Conservation (phyloP, 1,139 yeast species). For the Yamadazyma spencermartinsiae region DNA sequence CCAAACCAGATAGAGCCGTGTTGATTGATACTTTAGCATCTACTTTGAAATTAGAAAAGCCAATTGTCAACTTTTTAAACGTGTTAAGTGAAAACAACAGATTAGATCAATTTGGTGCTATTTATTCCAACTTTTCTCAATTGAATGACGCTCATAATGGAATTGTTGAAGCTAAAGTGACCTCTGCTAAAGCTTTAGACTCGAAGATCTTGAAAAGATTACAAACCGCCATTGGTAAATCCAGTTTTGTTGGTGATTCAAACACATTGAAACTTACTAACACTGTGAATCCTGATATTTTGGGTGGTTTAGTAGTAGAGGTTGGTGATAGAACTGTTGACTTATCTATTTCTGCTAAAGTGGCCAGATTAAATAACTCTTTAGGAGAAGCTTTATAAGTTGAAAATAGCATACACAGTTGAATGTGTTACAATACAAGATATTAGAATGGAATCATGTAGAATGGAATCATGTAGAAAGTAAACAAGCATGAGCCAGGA, state of each 20-base stretch:
- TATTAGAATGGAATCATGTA: no score
- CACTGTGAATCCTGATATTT: slow-evolving; percentile 82
- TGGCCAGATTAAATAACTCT: slow-evolving; percentile 85
- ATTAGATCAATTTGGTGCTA: slow-evolving; percentile 63
- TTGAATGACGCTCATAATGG: slow-evolving; percentile 91
- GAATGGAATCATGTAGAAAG: no score
- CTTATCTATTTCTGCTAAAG: slow-evolving; percentile 81
- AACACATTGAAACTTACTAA: slow-evolving; percentile 84
- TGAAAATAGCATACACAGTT: no score
- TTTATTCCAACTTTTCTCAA: slow-evolving; percentile 70
- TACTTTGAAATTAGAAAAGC: slow-evolving; percentile 64
- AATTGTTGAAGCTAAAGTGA: slow-evolving; percentile 88
- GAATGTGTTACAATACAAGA: no score
- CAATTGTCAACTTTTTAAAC: slow-evolving; percentile 75
- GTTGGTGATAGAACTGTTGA: slow-evolving; percentile 98
- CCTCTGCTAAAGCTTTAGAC: slow-evolving; percentile 86
- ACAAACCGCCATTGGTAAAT: slow-evolving; percentile 74
- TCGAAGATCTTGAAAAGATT: slow-evolving; percentile 76
- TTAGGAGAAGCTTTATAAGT: slow-evolving; percentile 75
- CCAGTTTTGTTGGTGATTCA: slow-evolving; percentile 80
- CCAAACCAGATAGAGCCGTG: slow-evolving; percentile 68
- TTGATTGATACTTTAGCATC: slow-evolving; percentile 64
- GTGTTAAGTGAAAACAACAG: slow-evolving; percentile 97
- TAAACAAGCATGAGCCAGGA: no score
- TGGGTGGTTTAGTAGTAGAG: slow-evolving; percentile 95